These are phyloP conservation scores for Ephemerocybe angulata DNA, from an alignment of 768 basidiomycete species.

Conservation along the genomic window DNA sequence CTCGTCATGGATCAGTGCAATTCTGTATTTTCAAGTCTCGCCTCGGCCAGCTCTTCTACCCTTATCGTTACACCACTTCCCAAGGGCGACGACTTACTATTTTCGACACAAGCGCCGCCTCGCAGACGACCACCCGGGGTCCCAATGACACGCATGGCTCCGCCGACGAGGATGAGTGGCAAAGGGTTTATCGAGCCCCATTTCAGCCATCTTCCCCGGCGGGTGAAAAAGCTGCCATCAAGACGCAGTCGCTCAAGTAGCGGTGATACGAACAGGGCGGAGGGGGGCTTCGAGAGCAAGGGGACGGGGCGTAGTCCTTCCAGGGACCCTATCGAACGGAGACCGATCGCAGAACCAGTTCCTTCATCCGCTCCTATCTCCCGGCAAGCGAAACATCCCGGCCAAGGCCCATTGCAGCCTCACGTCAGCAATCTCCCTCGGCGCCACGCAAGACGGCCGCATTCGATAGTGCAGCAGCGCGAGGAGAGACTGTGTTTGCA, in stretches of 20 bases:
- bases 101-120: neutral
- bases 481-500: constrained; percentile 8
- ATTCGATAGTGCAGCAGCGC: neutral
- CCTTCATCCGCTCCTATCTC: neutral
- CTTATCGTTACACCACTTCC: constrained; percentile 14
- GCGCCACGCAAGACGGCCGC: neutral
- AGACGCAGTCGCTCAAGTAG: neutral
- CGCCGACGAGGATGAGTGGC: constrained; percentile 15
- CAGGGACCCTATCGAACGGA: neutral
- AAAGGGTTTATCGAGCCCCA: constrained; percentile 22
- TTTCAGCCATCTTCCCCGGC: constrained; percentile 16
- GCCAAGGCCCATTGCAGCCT: neutral
- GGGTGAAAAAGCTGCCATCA: constrained; percentile 1
- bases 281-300: constrained; percentile 2
- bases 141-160: neutral
- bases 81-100: neutral
- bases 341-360: neutral
- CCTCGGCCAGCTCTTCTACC: constrained; percentile 14
- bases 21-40: neutral
- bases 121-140: neutral
- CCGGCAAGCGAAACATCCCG: neutral
- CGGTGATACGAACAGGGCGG: constrained; percentile 1
- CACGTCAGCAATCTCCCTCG: constrained; percentile 4
- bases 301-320: neutral
- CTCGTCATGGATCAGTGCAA: constrained; percentile 3